A percentile compares a stretch with the other conserved stretches of the same genome.
Evolutionary conservation across 2,329 filamentous ascomycete species (phyloP).

Genomic region (Venturia oleaginea): DNA sequence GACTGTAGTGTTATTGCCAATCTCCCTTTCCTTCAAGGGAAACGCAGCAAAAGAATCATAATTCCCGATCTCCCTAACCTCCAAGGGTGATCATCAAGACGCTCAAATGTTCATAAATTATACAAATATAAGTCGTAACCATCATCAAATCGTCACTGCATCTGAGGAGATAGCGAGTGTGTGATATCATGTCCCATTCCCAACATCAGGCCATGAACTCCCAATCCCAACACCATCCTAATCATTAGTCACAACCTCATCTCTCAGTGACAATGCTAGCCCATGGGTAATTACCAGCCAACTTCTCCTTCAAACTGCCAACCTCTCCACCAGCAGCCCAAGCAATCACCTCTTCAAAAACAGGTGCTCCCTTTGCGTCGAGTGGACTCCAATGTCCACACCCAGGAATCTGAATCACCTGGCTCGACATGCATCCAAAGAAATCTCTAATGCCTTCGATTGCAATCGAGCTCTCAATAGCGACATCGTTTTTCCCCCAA

Average conservation of each 20-base stretch:
- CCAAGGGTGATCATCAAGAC: too few relatives aligned
- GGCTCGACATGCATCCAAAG: conserved; percentile 36
- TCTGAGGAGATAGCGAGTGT: background rate
- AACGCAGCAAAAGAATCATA: too few relatives aligned
- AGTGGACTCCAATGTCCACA: conserved; percentile 47
- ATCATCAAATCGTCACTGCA: background rate
- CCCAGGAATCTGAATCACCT: conserved; percentile 40
- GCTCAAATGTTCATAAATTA: too few relatives aligned
- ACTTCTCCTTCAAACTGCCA: conserved; percentile 6
- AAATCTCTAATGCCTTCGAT: conserved; percentile 46
- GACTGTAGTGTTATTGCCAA: too few relatives aligned
- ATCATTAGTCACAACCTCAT: background rate
- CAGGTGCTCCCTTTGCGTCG: conserved; percentile 35
- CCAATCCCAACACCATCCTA: background rate
- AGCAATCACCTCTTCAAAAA: conserved; percentile 31
- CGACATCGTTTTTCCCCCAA: conserved; percentile 44
- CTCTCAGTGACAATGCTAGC: conserved; percentile 3
- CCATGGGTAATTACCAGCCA: background rate
- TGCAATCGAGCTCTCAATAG: conserved; percentile 40
- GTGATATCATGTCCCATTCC: background rate
- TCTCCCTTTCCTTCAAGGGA: too few relatives aligned
- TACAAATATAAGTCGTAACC: background rate
- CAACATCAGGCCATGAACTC: background rate
- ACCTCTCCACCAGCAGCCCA: conserved; percentile 25
- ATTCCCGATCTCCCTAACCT: too few relatives aligned